A percentile compares a stretch with the other conserved stretches of the same genome.
Evolutionary conservation across 108 stramenopile species (phyloP).

Genomic region (Nitzschia putrida): DNA sequence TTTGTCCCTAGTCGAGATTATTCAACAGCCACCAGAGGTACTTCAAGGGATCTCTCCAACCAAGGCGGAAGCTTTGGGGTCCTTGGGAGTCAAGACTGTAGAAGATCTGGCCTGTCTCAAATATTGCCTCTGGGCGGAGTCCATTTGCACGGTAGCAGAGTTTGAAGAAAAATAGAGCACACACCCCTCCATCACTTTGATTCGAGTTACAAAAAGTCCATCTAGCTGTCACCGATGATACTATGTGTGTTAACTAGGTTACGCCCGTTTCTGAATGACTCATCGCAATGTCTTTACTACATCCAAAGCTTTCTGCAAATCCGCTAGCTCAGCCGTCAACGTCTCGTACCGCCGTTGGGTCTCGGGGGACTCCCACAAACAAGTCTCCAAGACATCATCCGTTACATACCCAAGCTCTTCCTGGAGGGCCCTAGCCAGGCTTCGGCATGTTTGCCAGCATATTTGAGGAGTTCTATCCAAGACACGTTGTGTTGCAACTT

Average conservation of each 20-base stretch:
- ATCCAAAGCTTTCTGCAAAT: constrained; percentile 37
- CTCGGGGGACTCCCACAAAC: constrained; percentile 28
- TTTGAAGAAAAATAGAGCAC: constrained; percentile 22
- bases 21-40: constrained; percentile 34
- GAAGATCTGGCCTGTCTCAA: constrained; percentile 39
- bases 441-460: constrained; percentile 56
- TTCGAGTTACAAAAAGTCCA: no score
- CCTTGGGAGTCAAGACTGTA: constrained; percentile 36
- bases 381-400: constrained; percentile 31
- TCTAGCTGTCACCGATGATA: no score
- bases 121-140: constrained; percentile 42
- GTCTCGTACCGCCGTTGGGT: constrained; percentile 19
- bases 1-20: constrained; percentile 40
- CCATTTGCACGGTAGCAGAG: constrained; percentile 24
- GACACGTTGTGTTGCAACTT: constrained; percentile 64
- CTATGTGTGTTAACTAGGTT: no score
- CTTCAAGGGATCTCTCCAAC: constrained; percentile 36
- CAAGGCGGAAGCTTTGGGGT: constrained; percentile 10
- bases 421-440: constrained; percentile 23
- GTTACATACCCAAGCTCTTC: constrained; percentile 35
- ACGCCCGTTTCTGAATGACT: no score
- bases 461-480: constrained; percentile 74
- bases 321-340: constrained; percentile 25
- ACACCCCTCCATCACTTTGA: no score
- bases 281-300: constrained; percentile 11